Base-by-base conservation (phyloP, 768 basidiomycete species). In the Vararia minispora region DNA sequence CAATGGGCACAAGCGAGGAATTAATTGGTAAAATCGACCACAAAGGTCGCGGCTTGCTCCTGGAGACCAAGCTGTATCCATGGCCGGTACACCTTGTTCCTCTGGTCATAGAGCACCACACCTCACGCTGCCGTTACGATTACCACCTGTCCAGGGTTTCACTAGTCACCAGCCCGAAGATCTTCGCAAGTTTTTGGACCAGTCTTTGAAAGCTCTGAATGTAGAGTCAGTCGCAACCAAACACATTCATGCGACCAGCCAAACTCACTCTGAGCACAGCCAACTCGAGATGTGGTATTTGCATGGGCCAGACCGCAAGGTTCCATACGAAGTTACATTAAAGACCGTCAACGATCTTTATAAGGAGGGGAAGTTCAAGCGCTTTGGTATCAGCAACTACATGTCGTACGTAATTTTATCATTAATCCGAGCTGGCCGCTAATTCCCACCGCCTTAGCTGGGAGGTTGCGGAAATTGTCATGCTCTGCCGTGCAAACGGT, bases 41-140 rank as follows among this genome's bases (percentile, higher is more conserved):
- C 60, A 58, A 69, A 41, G 54, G 57, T 30, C 63, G 71, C 25
- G 73, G 72, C 0, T 50, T 79, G 18, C 63, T 64, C 40, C 57
- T 79, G 29, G 74, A 76, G 29, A 79, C 75, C 1, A 81, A 81
- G 52, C 64, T 74, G 13, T 67, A 65, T 43, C 74, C 76, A 0
- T 51, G 43, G 29, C 35, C 43, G 8, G 60, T 61, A 27, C 40
- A 46, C 23, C 17, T 32, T 30, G 35, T 18, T n/a, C n/a, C n/a
- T n/a, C n/a, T n/a, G n/a, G n/a, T n/a, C n/a, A n/a, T n/a, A n/a
- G n/a, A n/a, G n/a, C n/a, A n/a, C n/a, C n/a, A n/a, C n/a, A n/a
- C n/a, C n/a, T n/a, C n/a, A n/a, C n/a, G n/a, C n/a, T n/a, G n/a
- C n/a, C n/a, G n/a, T n/a, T n/a, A n/a, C n/a, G n/a, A n/a, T n/a